Conservation (phyloP, 2,329 filamentous ascomycete genomes). For the Aspergillus proliferans region DNA sequence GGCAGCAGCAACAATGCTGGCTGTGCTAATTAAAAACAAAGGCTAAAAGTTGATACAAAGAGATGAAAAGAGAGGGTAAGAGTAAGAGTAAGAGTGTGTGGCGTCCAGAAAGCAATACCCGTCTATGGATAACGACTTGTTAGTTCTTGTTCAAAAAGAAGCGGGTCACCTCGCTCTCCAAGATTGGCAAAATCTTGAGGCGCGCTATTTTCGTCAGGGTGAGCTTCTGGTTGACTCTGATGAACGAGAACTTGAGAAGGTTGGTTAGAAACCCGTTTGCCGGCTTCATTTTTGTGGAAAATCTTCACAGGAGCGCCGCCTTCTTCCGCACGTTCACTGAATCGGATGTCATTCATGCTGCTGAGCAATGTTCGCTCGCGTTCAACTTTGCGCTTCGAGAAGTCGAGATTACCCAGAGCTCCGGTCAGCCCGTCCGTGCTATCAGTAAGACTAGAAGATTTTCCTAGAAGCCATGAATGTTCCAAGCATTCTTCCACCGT, state of each 20-base stretch:
- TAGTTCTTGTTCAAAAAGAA: conserved; percentile 62
- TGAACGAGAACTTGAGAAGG: conserved; percentile 22
- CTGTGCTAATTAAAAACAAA: not conserved
- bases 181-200: conserved; percentile 74
- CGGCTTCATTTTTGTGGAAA: conserved; percentile 62
- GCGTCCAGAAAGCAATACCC: not conserved
- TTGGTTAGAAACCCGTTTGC: conserved; percentile 41
- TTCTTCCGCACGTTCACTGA: conserved; percentile 52
- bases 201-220: conserved; percentile 61
- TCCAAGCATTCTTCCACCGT: conserved; percentile 84
- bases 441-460: conserved; percentile 59
- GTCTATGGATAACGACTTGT: conserved; percentile 31
- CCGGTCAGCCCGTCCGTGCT: conserved; percentile 89
- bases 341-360: conserved; percentile 68
- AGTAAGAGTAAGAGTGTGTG: not conserved
- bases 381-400: conserved; percentile 70
- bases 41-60: not conserved
- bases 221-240: conserved; percentile 46
- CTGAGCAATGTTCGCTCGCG: conserved; percentile 82
- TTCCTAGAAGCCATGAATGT: conserved; percentile 80
- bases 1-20: not conserved
- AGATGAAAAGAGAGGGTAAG: not conserved
- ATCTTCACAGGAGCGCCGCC: conserved; percentile 62
- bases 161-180: conserved; percentile 79
- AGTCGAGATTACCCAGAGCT: conserved; percentile 75